A percentile compares a stretch with the other conserved stretches of the same genome.
Conservation (phyloP, 768 basidiomycete species). For the Phallus indusiatus region DNA sequence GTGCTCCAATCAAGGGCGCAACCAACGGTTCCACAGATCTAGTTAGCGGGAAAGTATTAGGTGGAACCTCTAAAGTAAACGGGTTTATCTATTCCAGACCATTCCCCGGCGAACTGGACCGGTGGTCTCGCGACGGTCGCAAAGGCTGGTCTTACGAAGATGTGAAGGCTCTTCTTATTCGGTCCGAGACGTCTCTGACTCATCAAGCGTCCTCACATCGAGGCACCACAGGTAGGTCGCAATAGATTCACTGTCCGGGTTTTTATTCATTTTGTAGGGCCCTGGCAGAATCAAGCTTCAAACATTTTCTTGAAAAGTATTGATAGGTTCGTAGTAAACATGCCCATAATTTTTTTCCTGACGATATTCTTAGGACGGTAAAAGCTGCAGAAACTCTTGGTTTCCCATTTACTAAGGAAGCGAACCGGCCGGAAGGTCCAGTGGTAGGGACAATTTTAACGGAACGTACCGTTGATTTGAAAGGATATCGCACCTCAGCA, state of each 20-base stretch:
- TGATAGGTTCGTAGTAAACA: neutral
- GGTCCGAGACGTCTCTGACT: constrained; percentile 18
- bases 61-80: constrained; percentile 9
- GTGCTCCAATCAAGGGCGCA: neutral
- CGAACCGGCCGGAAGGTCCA: neutral
- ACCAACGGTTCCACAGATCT: constrained; percentile 13
- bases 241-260: neutral
- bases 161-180: constrained; percentile 24
- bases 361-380: neutral
- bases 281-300: neutral
- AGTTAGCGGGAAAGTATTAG: constrained; percentile 18
- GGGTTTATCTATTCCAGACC: constrained; percentile 19
- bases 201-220: neutral
- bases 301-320: neutral
- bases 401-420: neutral
- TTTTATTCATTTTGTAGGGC: neutral
- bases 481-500: neutral
- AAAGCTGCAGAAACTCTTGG: neutral
- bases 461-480: neutral
- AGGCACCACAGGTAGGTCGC: neutral
- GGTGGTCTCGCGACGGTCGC: constrained; percentile 22
- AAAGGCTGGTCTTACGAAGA: constrained; percentile 28
- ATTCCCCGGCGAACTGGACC: constrained; percentile 23
- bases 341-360: neutral
- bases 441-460: neutral